Conservation (phyloP, 768 basidiomycete species). For the Cyclocybe aegerita region DNA sequence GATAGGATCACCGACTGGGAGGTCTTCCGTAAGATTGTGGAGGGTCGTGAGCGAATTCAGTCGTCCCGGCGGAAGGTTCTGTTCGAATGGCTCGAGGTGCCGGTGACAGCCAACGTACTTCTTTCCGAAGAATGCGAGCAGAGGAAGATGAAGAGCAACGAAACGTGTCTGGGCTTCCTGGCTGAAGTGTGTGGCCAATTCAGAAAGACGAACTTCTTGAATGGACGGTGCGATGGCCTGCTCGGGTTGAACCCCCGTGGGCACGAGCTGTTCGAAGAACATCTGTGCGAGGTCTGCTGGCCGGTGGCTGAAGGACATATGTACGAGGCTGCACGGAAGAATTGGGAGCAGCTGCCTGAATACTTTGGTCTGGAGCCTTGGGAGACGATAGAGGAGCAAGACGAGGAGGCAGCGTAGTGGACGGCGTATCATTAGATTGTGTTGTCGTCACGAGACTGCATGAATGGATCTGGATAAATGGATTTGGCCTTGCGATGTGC, state of each 20-base stretch:
- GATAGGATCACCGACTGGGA: too few species aligned
- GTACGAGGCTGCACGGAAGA: conserved; percentile 1
- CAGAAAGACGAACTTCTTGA: conserved; percentile 9
- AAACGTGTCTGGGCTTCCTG: background rate
- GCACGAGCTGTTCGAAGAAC: conserved; percentile 1
- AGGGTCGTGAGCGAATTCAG: conserved; percentile 16
- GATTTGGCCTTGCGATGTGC: conserved; percentile 8
- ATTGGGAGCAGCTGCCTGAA: conserved; percentile 10
- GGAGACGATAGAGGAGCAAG: background rate
- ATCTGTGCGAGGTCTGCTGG: conserved; percentile 16
- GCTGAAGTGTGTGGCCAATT: conserved; percentile 1
- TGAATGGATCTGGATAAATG: conserved; percentile 21
- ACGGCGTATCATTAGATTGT: conserved; percentile 1
- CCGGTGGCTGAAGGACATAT: background rate
- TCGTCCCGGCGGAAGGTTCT: conserved; percentile 12
- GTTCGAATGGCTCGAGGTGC: conserved; percentile 14
- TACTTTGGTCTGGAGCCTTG: conserved; percentile 7
- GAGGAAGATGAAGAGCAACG: background rate
- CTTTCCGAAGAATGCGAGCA: background rate
- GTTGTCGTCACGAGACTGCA: conserved; percentile 8
- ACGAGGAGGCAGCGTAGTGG: background rate
- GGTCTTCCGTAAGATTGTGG: conserved; percentile 11
- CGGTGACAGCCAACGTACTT: background rate
- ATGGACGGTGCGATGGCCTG: conserved; percentile 11
- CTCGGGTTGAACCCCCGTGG: conserved; percentile 5